Evolutionary conservation across 2,329 filamentous ascomycete species (phyloP), one percentile per base, ranked within the genome.

Genomic region (Gaeumannomyces sp.): DNA sequence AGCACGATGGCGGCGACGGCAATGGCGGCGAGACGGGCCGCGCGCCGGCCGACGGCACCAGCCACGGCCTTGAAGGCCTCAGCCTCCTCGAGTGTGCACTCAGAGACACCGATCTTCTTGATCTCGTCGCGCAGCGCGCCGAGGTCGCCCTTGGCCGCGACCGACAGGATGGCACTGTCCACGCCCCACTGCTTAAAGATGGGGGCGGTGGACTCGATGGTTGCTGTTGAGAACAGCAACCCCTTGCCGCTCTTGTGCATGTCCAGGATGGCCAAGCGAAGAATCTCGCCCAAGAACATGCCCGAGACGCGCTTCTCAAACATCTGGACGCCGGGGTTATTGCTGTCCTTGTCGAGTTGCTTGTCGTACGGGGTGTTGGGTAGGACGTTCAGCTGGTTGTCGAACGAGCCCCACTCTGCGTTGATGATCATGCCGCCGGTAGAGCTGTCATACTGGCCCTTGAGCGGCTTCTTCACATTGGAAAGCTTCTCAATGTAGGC

Each of bases 271-370:
- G 89, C 88, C 59, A 92, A 83, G 64, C 95, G 90, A 64, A 97
- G 83, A 68, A 98, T 93, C 76, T 99, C 95, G 64, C 95, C 95
- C 61, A 99, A 78, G 80, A 98, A 99, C 94, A 99, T 98, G 75
- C 95, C 95, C 0, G 93, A 97, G 22, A 99, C 90, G 61, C 94
- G 90, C 84, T 99, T 99, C 81, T 99, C 95, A 73, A 98, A 99
- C 91, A 98, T 97, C 75, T 99, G 95, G 67, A 96, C 87, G 31
- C 95, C 95, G 0, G 93, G 94, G 77, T 99, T 98, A 71, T 92
- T 87, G 69, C 89, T 95, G 66, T 89, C 86, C 65, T 81, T 79
- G 76, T 99, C 94, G 29, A 99, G 83, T 65, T 87, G 83, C 62
- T 82, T 79, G 74, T 99, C 95, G 79, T 92, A 98, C 0, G 86